phyloP scores from a whole-genome alignment of 2,329 filamentous ascomycete genomes.

The Cordyceps pruinosa region DNA sequence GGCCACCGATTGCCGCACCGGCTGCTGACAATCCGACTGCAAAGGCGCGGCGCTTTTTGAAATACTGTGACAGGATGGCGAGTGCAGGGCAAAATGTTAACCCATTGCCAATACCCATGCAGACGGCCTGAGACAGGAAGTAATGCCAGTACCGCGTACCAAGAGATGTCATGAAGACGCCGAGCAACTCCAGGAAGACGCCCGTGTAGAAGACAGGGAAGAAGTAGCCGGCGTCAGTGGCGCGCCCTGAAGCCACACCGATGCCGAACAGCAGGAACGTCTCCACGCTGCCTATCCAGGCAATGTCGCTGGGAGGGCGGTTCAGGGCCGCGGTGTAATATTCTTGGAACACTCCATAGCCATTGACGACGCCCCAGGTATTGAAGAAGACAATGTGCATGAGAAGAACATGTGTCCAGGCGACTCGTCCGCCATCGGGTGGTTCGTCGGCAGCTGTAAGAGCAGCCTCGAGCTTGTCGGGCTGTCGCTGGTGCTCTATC shows the following conservation, averaged over 20 bases:
- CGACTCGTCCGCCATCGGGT: conserved; percentile 15
- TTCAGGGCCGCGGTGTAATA: conserved; percentile 33
- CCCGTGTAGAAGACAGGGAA: conserved; percentile 30
- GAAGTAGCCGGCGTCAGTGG: conserved; percentile 39
- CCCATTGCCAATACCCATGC: conserved; percentile 45
- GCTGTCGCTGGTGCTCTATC: not conserved
- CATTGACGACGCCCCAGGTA: conserved; percentile 41
- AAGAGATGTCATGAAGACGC: conserved; percentile 38
- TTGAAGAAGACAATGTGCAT: conserved; percentile 35
- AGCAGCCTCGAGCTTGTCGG: not conserved
- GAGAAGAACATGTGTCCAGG: conserved; percentile 27
- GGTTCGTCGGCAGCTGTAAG: not conserved
- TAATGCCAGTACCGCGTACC: conserved; percentile 41
- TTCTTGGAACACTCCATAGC: conserved; percentile 38
- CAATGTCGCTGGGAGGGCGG: conserved; percentile 30
- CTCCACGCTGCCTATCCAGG: conserved; percentile 40
- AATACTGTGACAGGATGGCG: conserved; percentile 57
- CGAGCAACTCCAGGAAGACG: conserved; percentile 32
- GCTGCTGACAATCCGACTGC: conserved; percentile 53
- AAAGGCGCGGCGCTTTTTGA: conserved; percentile 45
- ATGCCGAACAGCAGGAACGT: conserved; percentile 36
- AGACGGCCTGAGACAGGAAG: conserved; percentile 42
- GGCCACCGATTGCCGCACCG: conserved; percentile 48
- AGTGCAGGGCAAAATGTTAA: conserved; percentile 51
- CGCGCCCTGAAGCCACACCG: conserved; percentile 34